Evolutionary conservation across 1,139 yeast genomes (phyloP).

Genomic region (Suhomyces bokatorum): DNA sequence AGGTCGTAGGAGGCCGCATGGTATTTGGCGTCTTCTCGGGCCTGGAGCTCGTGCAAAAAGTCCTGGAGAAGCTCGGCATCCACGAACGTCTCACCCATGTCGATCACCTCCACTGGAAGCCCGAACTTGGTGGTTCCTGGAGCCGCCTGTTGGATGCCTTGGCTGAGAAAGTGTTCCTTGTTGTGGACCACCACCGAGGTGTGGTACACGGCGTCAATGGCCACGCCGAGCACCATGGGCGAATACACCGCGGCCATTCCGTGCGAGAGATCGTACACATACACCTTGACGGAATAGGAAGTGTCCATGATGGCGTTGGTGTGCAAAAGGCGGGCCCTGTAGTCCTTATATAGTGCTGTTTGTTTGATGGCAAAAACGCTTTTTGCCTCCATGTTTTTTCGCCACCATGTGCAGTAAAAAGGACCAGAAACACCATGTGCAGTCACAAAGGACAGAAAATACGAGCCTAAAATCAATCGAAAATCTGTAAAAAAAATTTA

Average conservation of each 20-base stretch:
- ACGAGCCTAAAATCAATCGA: not conserved
- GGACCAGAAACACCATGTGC: no score
- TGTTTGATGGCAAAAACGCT: slow-evolving; percentile 1
- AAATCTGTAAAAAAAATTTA: slow-evolving; percentile 6
- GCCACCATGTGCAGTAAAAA: no score
- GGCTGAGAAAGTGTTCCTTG: slow-evolving; percentile 59
- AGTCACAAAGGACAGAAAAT: no score
- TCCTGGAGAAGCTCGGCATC: slow-evolving; percentile 55
- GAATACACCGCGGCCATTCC: slow-evolving; percentile 47
- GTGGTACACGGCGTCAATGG: slow-evolving; percentile 66
- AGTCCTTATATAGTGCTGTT: not conserved
- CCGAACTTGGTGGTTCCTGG: slow-evolving; percentile 67
- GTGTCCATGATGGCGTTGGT: slow-evolving; percentile 9
- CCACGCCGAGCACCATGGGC: slow-evolving; percentile 45
- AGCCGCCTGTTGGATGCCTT: slow-evolving; percentile 49
- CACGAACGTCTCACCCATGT: slow-evolving; percentile 55
- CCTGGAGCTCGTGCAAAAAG: slow-evolving; percentile 49
- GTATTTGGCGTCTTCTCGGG: slow-evolving; percentile 42
- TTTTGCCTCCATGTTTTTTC: not conserved
- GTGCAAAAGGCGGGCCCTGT: not conserved
- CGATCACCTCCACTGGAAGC: slow-evolving; percentile 51
- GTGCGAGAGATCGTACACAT: slow-evolving; percentile 63
- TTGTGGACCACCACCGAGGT: slow-evolving; percentile 60
- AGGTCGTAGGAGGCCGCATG: slow-evolving; percentile 54
- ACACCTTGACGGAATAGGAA: slow-evolving; percentile 45